Evolutionary conservation across 1,284 basidiomycete genomes (phyloP).

Genomic region (Athelia psychrophila): DNA sequence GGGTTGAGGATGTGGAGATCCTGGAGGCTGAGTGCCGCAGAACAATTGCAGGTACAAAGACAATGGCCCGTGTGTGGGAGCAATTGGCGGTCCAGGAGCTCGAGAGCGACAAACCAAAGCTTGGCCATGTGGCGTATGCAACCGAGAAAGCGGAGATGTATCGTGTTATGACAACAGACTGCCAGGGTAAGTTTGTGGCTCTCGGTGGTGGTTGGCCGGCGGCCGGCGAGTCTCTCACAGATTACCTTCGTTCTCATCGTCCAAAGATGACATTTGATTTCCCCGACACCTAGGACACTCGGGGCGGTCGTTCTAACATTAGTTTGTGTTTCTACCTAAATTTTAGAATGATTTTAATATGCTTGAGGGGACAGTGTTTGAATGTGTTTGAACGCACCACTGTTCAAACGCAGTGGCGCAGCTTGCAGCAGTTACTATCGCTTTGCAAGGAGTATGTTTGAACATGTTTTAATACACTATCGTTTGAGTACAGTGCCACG

Average conservation of each 20-base stretch:
- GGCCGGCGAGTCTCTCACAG: not conserved
- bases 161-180: not conserved
- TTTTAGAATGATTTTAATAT: not conserved
- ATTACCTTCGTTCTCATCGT: not conserved
- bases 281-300: not conserved
- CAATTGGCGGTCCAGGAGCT: not conserved
- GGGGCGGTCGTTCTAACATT: not conserved
- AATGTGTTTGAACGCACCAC: not conserved
- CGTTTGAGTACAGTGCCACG: too few species aligned
- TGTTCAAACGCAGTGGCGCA: not conserved
- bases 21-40: slow-evolving; percentile 4
- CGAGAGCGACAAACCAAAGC: not conserved
- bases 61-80: not conserved
- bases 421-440: not conserved
- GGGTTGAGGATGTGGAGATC: slow-evolving; percentile 5
- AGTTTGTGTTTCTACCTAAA: not conserved
- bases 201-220: not conserved
- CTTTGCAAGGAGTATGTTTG: not conserved
- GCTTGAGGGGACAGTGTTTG: not conserved
- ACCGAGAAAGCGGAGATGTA: not conserved
- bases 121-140: not conserved
- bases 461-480: not conserved
- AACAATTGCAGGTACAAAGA: not conserved
- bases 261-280: not conserved
- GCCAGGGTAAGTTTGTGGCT: not conserved